These are phyloP conservation scores for Coniella vitis DNA, from an alignment of 2,329 filamentous ascomycete genomes.

Conservation along the genomic window DNA sequence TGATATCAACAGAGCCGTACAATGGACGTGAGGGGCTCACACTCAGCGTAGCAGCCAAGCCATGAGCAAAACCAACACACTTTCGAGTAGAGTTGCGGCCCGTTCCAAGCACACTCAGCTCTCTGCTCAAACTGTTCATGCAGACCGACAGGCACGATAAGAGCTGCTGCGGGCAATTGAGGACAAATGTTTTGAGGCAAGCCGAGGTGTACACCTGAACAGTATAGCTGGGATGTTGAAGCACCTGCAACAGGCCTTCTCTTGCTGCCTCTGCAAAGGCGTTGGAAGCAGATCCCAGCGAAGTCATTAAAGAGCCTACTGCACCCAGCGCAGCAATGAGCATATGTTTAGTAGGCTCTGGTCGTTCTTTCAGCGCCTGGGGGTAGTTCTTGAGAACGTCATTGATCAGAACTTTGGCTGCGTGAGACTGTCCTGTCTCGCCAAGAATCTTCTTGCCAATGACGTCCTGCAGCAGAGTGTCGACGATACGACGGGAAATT, in stretches of 20 bases:
- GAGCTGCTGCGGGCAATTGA: slow-evolving; percentile 88
- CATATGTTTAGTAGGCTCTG: slow-evolving; percentile 82
- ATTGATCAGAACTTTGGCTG: slow-evolving; percentile 76
- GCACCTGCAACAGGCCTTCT: slow-evolving; percentile 79
- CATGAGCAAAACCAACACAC: slow-evolving; percentile 88
- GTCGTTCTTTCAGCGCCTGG: slow-evolving; percentile 76
- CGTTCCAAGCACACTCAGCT: slow-evolving; percentile 69
- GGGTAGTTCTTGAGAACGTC: slow-evolving; percentile 91
- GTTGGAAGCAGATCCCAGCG: slow-evolving; percentile 75
- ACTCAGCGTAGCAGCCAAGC: slow-evolving; percentile 82
- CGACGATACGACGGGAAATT: slow-evolving; percentile 76
- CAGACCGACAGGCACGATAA: slow-evolving; percentile 88
- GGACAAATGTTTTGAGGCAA: slow-evolving; percentile 78
- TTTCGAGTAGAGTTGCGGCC: slow-evolving; percentile 72
- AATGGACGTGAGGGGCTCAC: slow-evolving; percentile 82
- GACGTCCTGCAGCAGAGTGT: slow-evolving; percentile 76
- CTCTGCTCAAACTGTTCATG: slow-evolving; percentile 88
- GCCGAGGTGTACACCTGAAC: slow-evolving; percentile 87
- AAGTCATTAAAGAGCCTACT: slow-evolving; percentile 69
- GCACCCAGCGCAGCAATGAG: slow-evolving; percentile 74
- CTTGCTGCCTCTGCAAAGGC: slow-evolving; percentile 75
- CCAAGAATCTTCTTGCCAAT: slow-evolving; percentile 76
- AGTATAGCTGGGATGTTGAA: slow-evolving; percentile 92
- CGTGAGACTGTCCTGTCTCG: slow-evolving; percentile 80
- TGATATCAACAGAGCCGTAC: slow-evolving; percentile 92